These are phyloP conservation scores for Eremothecium gossypii DNA, from an alignment of 1,139 yeast species.

Conservation along the genomic window DNA sequence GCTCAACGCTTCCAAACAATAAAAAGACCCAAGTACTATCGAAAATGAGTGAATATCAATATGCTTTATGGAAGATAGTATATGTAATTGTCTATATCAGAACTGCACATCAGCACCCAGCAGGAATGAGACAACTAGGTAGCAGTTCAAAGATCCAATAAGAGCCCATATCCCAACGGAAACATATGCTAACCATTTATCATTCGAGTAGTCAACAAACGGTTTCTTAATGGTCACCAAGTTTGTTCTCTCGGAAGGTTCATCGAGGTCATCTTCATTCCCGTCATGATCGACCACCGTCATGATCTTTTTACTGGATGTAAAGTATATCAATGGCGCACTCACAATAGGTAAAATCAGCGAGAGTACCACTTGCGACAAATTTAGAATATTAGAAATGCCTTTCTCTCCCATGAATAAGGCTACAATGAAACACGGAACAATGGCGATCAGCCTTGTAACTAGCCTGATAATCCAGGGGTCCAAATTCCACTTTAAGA, in stretches of 20 bases:
- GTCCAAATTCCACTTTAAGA: slow-evolving; percentile 70
- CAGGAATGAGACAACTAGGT: slow-evolving; percentile 58
- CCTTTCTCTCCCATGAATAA: slow-evolving; percentile 77
- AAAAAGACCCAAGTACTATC: too few species aligned
- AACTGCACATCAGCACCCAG: slow-evolving; percentile 61
- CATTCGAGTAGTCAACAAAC: slow-evolving; percentile 56
- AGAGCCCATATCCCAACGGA: slow-evolving; percentile 61
- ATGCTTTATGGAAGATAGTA: too few species aligned
- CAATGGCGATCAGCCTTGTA: slow-evolving; percentile 76
- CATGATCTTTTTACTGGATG: slow-evolving; percentile 70
- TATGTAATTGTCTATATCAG: slow-evolving; percentile 14
- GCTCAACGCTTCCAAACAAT: too few species aligned
- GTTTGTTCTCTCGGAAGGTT: slow-evolving; percentile 16
- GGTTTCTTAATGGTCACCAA: slow-evolving; percentile 12
- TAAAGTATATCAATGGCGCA: slow-evolving; percentile 82
- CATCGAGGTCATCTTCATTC: slow-evolving; percentile 16
- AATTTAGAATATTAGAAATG: slow-evolving; percentile 66
- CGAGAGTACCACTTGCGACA: slow-evolving; percentile 81
- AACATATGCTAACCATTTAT: slow-evolving; percentile 41
- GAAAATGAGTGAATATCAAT: too few species aligned
- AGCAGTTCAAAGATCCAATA: slow-evolving; percentile 65
- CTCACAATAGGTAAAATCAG: slow-evolving; percentile 79
- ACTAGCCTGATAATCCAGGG: slow-evolving; percentile 81
- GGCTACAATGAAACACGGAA: slow-evolving; percentile 82
- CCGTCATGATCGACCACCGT: slow-evolving; percentile 39